A percentile compares a stretch with the other conserved stretches of the same genome.
phyloP scores from a whole-genome alignment of 2,329 filamentous ascomycete species.

The Trichoderma gracile region DNA sequence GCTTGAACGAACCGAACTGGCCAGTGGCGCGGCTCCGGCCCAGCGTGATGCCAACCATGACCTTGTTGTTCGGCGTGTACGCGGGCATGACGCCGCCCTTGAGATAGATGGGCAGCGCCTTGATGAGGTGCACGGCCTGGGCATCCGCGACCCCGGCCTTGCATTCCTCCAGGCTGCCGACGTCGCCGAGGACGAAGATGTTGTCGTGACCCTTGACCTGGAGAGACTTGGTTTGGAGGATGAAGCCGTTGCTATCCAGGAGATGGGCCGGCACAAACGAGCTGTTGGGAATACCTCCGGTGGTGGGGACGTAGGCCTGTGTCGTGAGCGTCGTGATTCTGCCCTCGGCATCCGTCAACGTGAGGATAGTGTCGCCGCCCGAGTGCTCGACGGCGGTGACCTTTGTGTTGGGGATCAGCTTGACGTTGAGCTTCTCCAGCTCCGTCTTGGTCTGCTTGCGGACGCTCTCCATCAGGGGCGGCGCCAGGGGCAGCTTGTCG shows the following conservation, averaged over 20 bases:
- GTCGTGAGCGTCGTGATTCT: slow-evolving; percentile 42
- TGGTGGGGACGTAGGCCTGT: slow-evolving; percentile 51
- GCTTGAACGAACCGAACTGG: slow-evolving; percentile 41
- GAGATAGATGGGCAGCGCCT: slow-evolving; percentile 40
- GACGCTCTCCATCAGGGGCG: slow-evolving; percentile 40
- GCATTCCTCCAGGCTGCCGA: slow-evolving; percentile 43
- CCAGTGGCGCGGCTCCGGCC: slow-evolving; percentile 44
- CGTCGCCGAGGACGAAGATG: slow-evolving; percentile 50
- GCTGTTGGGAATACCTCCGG: slow-evolving; percentile 49
- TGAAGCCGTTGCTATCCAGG: slow-evolving; percentile 38
- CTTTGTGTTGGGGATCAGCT: slow-evolving; percentile 43
- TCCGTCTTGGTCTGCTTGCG: slow-evolving; percentile 42
- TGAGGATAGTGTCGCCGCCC: slow-evolving; percentile 37
- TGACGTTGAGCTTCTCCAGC: slow-evolving; percentile 48
- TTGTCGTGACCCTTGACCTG: slow-evolving; percentile 41
- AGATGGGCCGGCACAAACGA: slow-evolving; percentile 44
- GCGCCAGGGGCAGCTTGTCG: slow-evolving; percentile 43
- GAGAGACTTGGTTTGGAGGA: slow-evolving; percentile 44
- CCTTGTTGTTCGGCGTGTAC: slow-evolving; percentile 36
- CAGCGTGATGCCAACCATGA: slow-evolving; percentile 42
- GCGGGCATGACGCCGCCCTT: slow-evolving; percentile 34
- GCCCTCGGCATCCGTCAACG: slow-evolving; percentile 39
- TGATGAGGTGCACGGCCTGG: slow-evolving; percentile 41
- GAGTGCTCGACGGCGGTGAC: slow-evolving; percentile 36
- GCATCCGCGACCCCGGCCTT: slow-evolving; percentile 38